These are phyloP conservation scores for Fusarium nelsonii DNA, from an alignment of 2,329 filamentous ascomycete species.

Conservation along the genomic window DNA sequence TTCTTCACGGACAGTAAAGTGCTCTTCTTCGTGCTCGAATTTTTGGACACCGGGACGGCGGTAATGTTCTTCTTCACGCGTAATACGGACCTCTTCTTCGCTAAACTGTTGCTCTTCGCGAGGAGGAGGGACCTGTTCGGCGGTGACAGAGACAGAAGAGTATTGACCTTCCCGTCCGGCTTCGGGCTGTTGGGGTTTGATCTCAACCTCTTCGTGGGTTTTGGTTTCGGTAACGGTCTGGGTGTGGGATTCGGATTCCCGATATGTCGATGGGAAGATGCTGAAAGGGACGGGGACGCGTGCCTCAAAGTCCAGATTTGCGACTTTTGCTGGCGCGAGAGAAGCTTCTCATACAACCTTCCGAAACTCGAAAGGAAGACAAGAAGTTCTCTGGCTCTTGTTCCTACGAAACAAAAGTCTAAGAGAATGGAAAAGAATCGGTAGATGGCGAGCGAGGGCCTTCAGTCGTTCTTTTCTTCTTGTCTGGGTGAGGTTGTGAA, in stretches of 20 bases:
- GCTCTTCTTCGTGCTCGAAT: constrained; percentile 46
- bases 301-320: constrained; percentile 99
- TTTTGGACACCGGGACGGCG: constrained; percentile 75
- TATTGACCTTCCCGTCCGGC: constrained; percentile 98
- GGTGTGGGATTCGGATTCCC: constrained; percentile 66
- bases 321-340: constrained; percentile 79
- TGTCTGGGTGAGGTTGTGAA: constrained; percentile 48
- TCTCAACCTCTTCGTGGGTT: constrained; percentile 90
- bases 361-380: constrained; percentile 75
- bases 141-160: constrained; percentile 77
- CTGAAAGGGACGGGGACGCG: constrained; percentile 99
- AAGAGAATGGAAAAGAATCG: constrained; percentile 54
- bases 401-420: constrained; percentile 67
- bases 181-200: constrained; percentile 79
- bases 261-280: constrained; percentile 99
- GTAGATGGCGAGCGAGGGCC: constrained; percentile 50
- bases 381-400: constrained; percentile 76
- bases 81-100: constrained; percentile 87
- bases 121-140: constrained; percentile 72
- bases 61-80: constrained; percentile 81
- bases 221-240: constrained; percentile 68
- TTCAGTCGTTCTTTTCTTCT: constrained; percentile 54
- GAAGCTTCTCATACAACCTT: constrained; percentile 74
- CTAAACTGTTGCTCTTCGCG: constrained; percentile 72
- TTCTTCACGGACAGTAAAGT: constrained; percentile 60